Base-by-base conservation (phyloP, 768 basidiomycete genomes). In the Infundibulicybe gibba region DNA sequence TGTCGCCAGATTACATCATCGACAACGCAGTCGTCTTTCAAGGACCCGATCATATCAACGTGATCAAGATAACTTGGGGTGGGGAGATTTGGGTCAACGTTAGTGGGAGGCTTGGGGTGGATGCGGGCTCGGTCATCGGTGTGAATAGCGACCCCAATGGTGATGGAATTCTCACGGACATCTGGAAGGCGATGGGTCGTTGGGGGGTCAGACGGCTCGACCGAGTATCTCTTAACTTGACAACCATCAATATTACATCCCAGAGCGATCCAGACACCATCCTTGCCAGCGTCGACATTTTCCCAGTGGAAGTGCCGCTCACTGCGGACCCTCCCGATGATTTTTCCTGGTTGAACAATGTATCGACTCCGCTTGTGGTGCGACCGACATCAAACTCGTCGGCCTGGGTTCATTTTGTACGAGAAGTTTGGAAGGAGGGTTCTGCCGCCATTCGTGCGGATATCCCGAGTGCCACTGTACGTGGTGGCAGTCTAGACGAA, bases 181-280 rank as follows among this genome's bases (percentile, higher is more conserved):
- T 80, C 25, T 85, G 83, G 82, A 89, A 85, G 62, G 67, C 75
- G 2, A 48, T 89, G 14, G 88, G 87, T 2, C 72, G 85, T 31
- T 83, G 85, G 76, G 79, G 85, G 5, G 74, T 90, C 25, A 69
- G 70, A 31, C 64, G 59, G 11, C 54, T 91, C 44, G 76, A 79
- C 50, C 69, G 64, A 12, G 76, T 87, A 11, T 74, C 86, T 4
- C 71, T 85, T 35, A 65, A 74, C 45, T 62, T 84, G 44, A 74
- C 71, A 40, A 74, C 71, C 2, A 70, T 86, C 49, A 58, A 68
- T 25, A 58, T 90, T 2, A 62, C 69, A 19, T 72, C 81, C 5
- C 62, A 72, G 39, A 53, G 69, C 41, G 63, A 77, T 41, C 61
- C 66, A 2, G 60, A 62, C 1, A 51, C 62, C 6, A 52, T 70